Percentiles rank a stretch among this genome's conserved stretches.
phyloP scores from a whole-genome alignment of 169 alveolate genomes.

The Eimeria sp. region DNA sequence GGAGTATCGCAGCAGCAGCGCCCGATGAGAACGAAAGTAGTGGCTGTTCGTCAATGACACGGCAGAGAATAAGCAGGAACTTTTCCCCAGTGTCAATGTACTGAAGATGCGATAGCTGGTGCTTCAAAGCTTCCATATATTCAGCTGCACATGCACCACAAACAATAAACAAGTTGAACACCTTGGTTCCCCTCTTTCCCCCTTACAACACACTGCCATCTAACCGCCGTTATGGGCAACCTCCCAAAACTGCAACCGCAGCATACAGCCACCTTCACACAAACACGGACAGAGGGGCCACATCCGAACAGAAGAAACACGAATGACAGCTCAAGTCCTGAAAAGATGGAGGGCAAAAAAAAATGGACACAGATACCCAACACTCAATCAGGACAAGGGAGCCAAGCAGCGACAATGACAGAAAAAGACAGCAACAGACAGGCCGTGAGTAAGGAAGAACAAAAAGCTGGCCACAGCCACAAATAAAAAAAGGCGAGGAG shows the following conservation, averaged over 20 bases:
- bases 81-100: slow-evolving; percentile 76
- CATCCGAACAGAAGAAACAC: neutral
- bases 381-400: neutral
- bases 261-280: neutral
- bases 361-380: neutral
- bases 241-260: neutral
- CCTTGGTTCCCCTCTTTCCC: neutral
- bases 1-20: slow-evolving; percentile 57
- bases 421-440: no score
- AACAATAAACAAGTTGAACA: neutral
- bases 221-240: no score
- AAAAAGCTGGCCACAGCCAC: neutral
- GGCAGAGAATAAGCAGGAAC: slow-evolving; percentile 55
- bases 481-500: neutral
- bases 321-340: neutral
- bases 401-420: no score
- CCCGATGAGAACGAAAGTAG: slow-evolving; percentile 55
- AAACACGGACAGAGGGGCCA: no score
- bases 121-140: slow-evolving; percentile 67
- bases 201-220: neutral
- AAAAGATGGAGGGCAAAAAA: neutral
- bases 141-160: slow-evolving; percentile 23
- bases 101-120: slow-evolving; percentile 74
- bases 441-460: neutral
- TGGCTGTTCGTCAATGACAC: slow-evolving; percentile 77